Evolutionary conservation across 2,329 filamentous ascomycete species (phyloP).

Genomic region (Talaromyces sp.): DNA sequence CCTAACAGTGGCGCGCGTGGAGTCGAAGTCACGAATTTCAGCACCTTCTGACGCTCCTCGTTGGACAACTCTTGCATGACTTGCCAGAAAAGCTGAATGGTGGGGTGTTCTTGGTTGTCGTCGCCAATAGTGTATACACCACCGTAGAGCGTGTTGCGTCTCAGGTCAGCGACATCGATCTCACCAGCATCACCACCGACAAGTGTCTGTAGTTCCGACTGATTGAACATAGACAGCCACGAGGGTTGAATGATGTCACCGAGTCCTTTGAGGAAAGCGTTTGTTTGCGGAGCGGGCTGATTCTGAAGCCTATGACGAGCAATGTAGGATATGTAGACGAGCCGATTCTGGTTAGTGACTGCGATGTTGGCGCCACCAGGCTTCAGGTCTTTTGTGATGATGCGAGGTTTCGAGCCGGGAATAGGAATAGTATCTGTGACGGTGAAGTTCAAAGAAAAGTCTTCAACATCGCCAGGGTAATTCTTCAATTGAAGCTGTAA

Average conservation of each 20-base stretch:
- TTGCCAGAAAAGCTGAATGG: slow-evolving; percentile 84
- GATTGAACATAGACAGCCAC: slow-evolving; percentile 99
- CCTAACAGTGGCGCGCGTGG: slow-evolving; percentile 86
- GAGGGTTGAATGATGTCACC: slow-evolving; percentile 83
- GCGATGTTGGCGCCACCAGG: slow-evolving; percentile 70
- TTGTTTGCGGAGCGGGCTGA: slow-evolving; percentile 78
- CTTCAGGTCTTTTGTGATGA: slow-evolving; percentile 72
- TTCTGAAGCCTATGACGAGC: slow-evolving; percentile 80
- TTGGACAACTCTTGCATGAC: slow-evolving; percentile 77
- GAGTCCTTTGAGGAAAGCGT: slow-evolving; percentile 82
- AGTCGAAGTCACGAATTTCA: slow-evolving; percentile 95
- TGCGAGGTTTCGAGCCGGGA: slow-evolving; percentile 55
- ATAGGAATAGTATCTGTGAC: slow-evolving; percentile 67
- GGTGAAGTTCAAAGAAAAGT: slow-evolving; percentile 83
- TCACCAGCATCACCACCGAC: slow-evolving; percentile 83
- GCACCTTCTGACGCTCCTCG: slow-evolving; percentile 74
- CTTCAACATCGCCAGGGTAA: slow-evolving; percentile 74
- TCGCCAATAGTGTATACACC: slow-evolving; percentile 89
- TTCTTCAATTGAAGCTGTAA: slow-evolving; percentile 70
- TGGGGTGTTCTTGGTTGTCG: slow-evolving; percentile 81
- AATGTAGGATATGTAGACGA: slow-evolving; percentile 92
- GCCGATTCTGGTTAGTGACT: slow-evolving; percentile 88
- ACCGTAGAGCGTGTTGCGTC: slow-evolving; percentile 79
- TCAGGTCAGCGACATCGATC: slow-evolving; percentile 83
- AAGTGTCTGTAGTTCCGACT: slow-evolving; percentile 87